Evolutionary conservation across 2,329 filamentous ascomycete species (phyloP).

Genomic region (Mariannaea elegans): DNA sequence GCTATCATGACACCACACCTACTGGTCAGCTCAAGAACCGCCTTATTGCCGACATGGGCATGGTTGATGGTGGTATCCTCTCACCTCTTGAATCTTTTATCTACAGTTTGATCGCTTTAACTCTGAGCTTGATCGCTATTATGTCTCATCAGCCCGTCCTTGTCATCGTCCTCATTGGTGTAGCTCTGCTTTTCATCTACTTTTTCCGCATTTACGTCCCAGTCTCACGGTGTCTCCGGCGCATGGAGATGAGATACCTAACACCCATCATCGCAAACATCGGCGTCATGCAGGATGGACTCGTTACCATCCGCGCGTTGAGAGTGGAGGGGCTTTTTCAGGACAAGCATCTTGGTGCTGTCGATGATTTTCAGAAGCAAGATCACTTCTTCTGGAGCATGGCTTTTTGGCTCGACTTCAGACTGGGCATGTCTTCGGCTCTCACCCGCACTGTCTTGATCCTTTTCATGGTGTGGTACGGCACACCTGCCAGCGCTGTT

Average conservation of each 20-base stretch:
- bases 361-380: slow-evolving; percentile 91
- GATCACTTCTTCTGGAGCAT: slow-evolving; percentile 96
- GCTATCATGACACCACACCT: slow-evolving; percentile 91
- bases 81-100: slow-evolving; percentile 76
- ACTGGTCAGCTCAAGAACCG: slow-evolving; percentile 92
- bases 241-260: slow-evolving; percentile 89
- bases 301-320: slow-evolving; percentile 88
- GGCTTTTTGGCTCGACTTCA: slow-evolving; percentile 84
- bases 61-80: slow-evolving; percentile 87
- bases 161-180: slow-evolving; percentile 72
- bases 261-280: slow-evolving; percentile 94
- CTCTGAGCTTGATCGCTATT: slow-evolving; percentile 79
- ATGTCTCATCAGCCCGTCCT: slow-evolving; percentile 81
- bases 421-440: slow-evolving; percentile 71
- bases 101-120: slow-evolving; percentile 75
- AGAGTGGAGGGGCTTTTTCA: slow-evolving; percentile 82
- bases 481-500: slow-evolving; percentile 79
- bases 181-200: slow-evolving; percentile 74
- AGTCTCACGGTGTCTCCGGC: slow-evolving; percentile 81
- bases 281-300: slow-evolving; percentile 82
- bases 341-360: slow-evolving; percentile 78
- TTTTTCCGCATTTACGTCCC: slow-evolving; percentile 83
- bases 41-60: slow-evolving; percentile 88
- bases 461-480: slow-evolving; percentile 75
- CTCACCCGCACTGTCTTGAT: slow-evolving; percentile 78